Conservation (phyloP, 1,284 basidiomycete species). For the Heterobasidion annosum region DNA sequence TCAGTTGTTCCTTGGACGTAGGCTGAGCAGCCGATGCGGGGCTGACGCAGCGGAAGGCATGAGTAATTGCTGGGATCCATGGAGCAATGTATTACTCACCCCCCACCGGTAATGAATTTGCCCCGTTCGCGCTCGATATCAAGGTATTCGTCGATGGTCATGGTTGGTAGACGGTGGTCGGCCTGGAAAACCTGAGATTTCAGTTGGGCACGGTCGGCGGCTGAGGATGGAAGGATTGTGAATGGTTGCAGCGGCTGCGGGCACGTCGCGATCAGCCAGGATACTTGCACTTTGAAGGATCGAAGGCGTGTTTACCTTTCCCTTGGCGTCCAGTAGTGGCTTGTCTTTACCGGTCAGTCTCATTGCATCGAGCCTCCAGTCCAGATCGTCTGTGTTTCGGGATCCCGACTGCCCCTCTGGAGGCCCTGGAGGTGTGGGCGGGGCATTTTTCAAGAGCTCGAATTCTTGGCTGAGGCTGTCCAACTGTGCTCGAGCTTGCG, state of each 20-base stretch:
- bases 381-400: conserved; percentile 31
- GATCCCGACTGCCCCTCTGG: conserved; percentile 23
- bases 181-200: conserved; percentile 81
- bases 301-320: conserved; percentile 44
- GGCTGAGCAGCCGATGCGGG: conserved; percentile 57
- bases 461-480: conserved; percentile 69
- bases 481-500: conserved; percentile 61
- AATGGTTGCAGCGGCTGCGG: conserved; percentile 76
- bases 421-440: conserved; percentile 24
- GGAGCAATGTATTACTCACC: conserved; percentile 39
- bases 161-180: conserved; percentile 85
- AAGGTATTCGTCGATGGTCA: conserved; percentile 95
- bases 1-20: conserved; percentile 72
- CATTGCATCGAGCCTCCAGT: conserved; percentile 74
- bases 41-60: conserved; percentile 28
- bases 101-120: conserved; percentile 82
- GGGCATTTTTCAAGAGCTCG: conserved; percentile 57
- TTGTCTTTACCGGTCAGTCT: conserved; percentile 30
- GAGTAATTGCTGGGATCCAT: conserved; percentile 2
- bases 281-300: background rate
- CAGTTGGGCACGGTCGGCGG: conserved; percentile 59
- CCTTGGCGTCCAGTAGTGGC: conserved; percentile 64
- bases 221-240: conserved; percentile 76
- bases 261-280: background rate
- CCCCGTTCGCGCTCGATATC: conserved; percentile 79